Conservation (phyloP, 208 protist genomes). For the Trypanosoma avium region DNA sequence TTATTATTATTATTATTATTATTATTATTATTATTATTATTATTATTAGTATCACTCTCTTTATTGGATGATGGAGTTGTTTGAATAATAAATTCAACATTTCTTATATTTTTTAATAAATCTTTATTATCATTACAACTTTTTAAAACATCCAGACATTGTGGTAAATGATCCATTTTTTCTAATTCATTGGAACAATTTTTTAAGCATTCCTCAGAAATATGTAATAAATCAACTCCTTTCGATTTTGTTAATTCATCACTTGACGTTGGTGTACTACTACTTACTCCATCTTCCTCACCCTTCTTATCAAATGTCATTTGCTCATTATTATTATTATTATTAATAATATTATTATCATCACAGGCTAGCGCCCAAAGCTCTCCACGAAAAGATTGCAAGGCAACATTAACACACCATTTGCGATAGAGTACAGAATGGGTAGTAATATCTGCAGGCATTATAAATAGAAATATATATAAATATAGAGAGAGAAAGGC, state of each 20-base stretch:
- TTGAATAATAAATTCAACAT: conserved; percentile 62
- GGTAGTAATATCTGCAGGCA: not conserved
- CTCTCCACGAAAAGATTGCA: conserved; percentile 78
- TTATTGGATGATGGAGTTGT: not conserved
- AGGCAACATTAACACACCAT: conserved; percentile 77
- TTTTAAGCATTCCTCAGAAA: conserved; percentile 13
- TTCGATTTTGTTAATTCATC: no score
- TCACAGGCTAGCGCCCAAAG: conserved; percentile 51
- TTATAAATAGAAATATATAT: conserved; percentile 9
- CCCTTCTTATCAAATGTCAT: not conserved
- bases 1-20: no score
- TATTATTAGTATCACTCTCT: not conserved
- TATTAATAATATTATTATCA: not conserved
- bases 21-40: no score
- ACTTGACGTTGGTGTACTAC: not conserved
- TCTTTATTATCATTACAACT: conserved; percentile 42
- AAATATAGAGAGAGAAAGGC: no score
- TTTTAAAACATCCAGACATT: conserved; percentile 1
- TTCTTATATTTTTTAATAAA: conserved; percentile 55
- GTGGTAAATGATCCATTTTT: not conserved
- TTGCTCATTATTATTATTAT: not conserved
- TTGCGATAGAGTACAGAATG: conserved; percentile 11
- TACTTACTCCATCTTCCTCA: not conserved
- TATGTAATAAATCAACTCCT: not conserved
- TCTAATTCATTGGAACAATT: not conserved